phyloP scores from a whole-genome alignment of 768 basidiomycete species.

The Lyophyllum atratum region DNA sequence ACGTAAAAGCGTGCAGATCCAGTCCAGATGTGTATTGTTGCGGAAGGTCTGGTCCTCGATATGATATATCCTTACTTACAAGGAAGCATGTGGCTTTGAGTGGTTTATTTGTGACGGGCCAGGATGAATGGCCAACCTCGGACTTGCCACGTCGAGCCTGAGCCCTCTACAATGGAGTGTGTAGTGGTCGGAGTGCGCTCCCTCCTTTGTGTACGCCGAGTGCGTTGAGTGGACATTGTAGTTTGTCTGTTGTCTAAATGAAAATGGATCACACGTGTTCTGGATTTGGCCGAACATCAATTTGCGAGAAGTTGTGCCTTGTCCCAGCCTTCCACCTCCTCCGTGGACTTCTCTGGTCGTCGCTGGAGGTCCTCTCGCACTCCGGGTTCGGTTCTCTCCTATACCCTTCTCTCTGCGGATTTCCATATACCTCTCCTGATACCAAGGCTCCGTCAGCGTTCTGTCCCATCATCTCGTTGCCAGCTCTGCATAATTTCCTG shows the following conservation, averaged over 20 bases:
- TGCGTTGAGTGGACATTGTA: too few relatives aligned
- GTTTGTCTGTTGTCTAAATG: too few relatives aligned
- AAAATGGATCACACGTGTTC: conserved; percentile 4
- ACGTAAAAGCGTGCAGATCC: background rate
- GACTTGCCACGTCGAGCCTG: too few relatives aligned
- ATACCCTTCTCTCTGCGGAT: conserved; percentile 8
- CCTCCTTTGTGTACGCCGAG: too few relatives aligned
- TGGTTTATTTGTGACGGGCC: too few relatives aligned
- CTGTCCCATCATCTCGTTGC: conserved; percentile 1
- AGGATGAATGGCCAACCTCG: too few relatives aligned
- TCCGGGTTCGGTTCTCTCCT: conserved; percentile 3
- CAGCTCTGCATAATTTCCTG: conserved; percentile 5
- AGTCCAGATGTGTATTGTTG: background rate
- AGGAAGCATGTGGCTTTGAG: too few relatives aligned
- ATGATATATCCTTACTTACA: too few relatives aligned
- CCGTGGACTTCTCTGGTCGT: conserved; percentile 6
- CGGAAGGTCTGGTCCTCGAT: too few relatives aligned
- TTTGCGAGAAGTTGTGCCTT: conserved; percentile 8
- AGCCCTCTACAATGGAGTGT: too few relatives aligned
- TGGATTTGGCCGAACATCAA: conserved; percentile 3
- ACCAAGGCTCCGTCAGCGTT: background rate
- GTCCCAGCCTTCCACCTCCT: background rate
- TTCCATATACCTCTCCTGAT: conserved; percentile 4
- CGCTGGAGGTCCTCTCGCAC: conserved; percentile 10
- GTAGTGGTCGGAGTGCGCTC: too few relatives aligned